Conservation (phyloP, 768 basidiomycete genomes). For the Mrakia frigida region DNA sequence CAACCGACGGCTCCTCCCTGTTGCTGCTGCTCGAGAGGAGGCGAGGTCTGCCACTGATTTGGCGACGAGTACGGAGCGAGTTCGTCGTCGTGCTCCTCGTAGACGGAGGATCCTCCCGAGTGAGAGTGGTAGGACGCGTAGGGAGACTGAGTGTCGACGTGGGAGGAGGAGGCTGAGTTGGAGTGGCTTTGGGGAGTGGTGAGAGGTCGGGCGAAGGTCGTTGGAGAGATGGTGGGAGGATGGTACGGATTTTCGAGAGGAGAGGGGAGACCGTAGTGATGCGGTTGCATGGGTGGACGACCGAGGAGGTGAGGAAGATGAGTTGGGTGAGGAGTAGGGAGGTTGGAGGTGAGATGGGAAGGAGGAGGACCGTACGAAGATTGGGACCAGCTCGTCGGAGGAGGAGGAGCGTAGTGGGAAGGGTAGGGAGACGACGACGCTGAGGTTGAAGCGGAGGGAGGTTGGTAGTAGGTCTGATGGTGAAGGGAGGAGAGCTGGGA, state of each 20-base stretch:
- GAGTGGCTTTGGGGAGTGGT: neutral
- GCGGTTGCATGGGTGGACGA: neutral
- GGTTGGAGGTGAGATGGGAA: neutral
- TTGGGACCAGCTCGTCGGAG: neutral
- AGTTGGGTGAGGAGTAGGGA: neutral
- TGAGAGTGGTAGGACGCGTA: constrained; percentile 11
- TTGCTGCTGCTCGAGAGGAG: neutral
- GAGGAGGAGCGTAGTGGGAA: neutral
- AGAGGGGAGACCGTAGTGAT: neutral
- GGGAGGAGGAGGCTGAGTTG: neutral
- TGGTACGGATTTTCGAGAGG: neutral
- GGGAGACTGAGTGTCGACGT: neutral
- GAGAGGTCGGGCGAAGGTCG: constrained; percentile 7
- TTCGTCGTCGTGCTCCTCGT: neutral
- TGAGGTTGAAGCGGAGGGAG: neutral
- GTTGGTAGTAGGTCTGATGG: neutral
- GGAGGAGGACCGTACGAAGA: neutral
- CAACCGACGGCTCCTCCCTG: constrained; percentile 6
- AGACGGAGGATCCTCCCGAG: neutral
- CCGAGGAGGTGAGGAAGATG: neutral
- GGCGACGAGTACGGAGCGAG: constrained; percentile 1
- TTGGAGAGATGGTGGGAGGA: neutral
- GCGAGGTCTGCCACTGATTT: neutral
- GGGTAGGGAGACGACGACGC: neutral
- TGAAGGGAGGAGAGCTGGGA: neutral